These are phyloP conservation scores for Rubroboletus pulcherrimus DNA, from an alignment of 768 basidiomycete genomes.

Conservation along the genomic window DNA sequence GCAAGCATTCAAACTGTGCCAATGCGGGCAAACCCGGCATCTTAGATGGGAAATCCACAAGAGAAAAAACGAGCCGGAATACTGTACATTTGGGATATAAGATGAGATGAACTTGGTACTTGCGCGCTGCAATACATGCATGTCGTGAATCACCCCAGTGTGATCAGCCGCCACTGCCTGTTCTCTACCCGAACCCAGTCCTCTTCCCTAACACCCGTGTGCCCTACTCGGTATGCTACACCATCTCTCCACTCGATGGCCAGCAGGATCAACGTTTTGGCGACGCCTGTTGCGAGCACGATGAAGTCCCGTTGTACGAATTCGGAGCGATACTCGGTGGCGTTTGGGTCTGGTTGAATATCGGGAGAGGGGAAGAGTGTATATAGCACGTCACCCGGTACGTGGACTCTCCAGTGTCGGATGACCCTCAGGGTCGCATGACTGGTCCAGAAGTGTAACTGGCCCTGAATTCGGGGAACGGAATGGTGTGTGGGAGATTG, in stretches of 20 bases:
- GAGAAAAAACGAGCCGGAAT: too few species aligned
- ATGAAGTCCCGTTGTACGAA: slow-evolving; percentile 11
- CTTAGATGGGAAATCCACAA: too few species aligned
- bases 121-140: too few species aligned
- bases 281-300: neutral
- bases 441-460: slow-evolving; percentile 16
- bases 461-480: neutral
- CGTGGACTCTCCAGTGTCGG: neutral
- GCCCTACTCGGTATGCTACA: slow-evolving; percentile 14
- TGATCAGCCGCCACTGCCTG: slow-evolving; percentile 12
- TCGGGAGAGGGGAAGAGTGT: neutral
- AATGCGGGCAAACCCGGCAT: too few species aligned
- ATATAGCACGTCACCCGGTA: neutral
- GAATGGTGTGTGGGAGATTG: neutral
- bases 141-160: neutral
- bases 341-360: neutral
- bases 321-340: neutral
- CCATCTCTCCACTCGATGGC: slow-evolving; percentile 15
- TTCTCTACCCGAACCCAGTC: slow-evolving; percentile 6
- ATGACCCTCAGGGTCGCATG: neutral
- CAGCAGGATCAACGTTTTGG: neutral
- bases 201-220: neutral
- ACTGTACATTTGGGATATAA: neutral
- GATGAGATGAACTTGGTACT: neutral
- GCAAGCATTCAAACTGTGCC: too few species aligned